Evolutionary conservation across 768 basidiomycete genomes (phyloP).

Genomic region (Trametes maxima): DNA sequence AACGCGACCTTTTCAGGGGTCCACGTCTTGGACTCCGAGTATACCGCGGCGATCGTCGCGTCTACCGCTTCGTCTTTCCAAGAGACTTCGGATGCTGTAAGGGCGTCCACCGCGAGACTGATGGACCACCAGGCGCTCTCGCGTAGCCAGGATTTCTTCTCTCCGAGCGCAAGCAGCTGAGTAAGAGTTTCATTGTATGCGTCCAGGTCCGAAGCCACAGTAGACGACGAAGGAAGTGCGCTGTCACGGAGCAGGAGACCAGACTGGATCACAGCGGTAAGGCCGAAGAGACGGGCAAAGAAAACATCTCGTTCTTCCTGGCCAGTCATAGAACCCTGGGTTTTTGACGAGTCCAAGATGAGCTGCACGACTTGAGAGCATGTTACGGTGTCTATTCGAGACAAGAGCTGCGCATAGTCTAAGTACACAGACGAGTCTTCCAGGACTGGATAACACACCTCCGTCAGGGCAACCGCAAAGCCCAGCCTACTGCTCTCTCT

Average conservation of each 20-base stretch:
- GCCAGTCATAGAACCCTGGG: constrained; percentile 76
- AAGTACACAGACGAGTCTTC: constrained; percentile 10
- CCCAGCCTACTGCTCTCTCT: constrained; percentile 92
- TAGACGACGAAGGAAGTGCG: constrained; percentile 55
- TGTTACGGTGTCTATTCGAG: constrained; percentile 75
- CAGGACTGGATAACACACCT: constrained; percentile 51
- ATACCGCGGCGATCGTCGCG: constrained; percentile 51
- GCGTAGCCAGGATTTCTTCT: constrained; percentile 86
- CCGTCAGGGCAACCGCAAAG: constrained; percentile 94
- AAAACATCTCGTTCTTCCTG: constrained; percentile 92
- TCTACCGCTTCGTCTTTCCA: constrained; percentile 75
- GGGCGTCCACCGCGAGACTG: constrained; percentile 59
- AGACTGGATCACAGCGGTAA: constrained; percentile 84
- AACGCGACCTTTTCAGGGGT: constrained; percentile 88
- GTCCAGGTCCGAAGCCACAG: constrained; percentile 55
- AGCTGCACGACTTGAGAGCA: constrained; percentile 77
- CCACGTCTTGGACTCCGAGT: constrained; percentile 62
- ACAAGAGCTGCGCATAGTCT: constrained; percentile 60
- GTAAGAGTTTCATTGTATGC: constrained; percentile 61
- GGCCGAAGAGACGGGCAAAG: constrained; percentile 91
- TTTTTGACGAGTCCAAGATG: constrained; percentile 69
- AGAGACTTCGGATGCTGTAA: constrained; percentile 56
- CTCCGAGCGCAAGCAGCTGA: constrained; percentile 68
- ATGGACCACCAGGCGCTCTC: constrained; percentile 92
- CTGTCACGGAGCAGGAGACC: constrained; percentile 70